Conservation (phyloP, 768 basidiomycete species). For the Psilocybe cubensis region DNA sequence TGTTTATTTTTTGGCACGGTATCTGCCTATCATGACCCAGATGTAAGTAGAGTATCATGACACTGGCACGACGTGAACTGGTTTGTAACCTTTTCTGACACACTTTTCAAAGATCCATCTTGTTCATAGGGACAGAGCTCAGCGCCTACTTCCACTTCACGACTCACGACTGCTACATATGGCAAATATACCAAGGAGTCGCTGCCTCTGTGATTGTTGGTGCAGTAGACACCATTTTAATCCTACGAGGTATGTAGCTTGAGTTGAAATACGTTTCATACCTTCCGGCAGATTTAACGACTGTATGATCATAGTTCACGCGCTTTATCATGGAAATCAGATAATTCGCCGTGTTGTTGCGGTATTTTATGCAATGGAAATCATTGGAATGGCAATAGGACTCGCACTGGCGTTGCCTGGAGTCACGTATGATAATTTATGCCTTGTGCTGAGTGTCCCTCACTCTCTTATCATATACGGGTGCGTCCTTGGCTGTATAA, state of each 20-base stretch:
- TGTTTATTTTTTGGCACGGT: slow-evolving; percentile 40
- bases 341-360: slow-evolving; percentile 29
- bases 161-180: slow-evolving; percentile 43
- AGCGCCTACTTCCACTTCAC: slow-evolving; percentile 40
- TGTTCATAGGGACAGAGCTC: slow-evolving; percentile 38
- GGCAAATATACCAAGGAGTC: slow-evolving; percentile 46
- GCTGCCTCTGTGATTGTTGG: slow-evolving; percentile 31
- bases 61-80: not conserved
- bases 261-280: too few species aligned
- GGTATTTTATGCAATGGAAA: slow-evolving; percentile 30
- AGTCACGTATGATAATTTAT: slow-evolving; percentile 36
- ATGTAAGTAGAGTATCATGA: slow-evolving; percentile 31
- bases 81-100: not conserved
- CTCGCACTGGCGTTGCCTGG: slow-evolving; percentile 31
- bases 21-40: slow-evolving; percentile 38
- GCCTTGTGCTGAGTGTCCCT: slow-evolving; percentile 31
- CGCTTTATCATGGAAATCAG: slow-evolving; percentile 41
- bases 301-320: slow-evolving; percentile 31
- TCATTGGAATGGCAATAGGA: slow-evolving; percentile 33
- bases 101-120: slow-evolving; percentile 28
- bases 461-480: slow-evolving; percentile 32
- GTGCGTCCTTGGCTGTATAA: slow-evolving; percentile 22
- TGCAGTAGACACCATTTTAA: slow-evolving; percentile 41
- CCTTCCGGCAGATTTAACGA: not conserved
- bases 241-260: slow-evolving; percentile 39